Conservation (phyloP, 345 rosid species). For the Pugionium cornutum region DNA sequence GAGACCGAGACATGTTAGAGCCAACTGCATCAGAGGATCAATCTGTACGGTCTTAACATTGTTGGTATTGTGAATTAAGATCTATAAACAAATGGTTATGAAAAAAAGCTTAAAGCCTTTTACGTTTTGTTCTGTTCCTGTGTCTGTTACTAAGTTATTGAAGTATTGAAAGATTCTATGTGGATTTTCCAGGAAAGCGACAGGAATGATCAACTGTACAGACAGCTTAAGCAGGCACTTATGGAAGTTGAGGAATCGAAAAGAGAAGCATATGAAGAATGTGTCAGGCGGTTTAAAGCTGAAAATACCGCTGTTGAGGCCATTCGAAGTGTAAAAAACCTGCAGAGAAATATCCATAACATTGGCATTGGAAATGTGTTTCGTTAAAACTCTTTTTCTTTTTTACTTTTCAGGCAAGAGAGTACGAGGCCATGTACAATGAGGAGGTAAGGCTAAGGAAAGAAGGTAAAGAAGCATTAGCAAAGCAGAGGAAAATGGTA, state of each 20-base stretch:
- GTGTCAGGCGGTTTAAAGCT: slow-evolving; percentile 48
- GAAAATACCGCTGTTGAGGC: slow-evolving; percentile 47
- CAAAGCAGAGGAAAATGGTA: slow-evolving; percentile 36
- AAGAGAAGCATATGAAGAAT: slow-evolving; percentile 52
- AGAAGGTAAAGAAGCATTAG: slow-evolving; percentile 39
- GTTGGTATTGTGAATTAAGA: slow-evolving; percentile 18
- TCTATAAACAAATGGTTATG: background rate
- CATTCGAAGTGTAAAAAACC: slow-evolving; percentile 44
- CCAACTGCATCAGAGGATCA: slow-evolving; percentile 38
- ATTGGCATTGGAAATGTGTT: background rate
- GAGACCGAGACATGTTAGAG: slow-evolving; percentile 42
- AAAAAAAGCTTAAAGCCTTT: no score
- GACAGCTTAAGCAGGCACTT: slow-evolving; percentile 47
- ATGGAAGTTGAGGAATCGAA: slow-evolving; percentile 47
- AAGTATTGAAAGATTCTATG: background rate
- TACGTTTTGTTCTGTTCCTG: background rate
- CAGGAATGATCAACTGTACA: slow-evolving; percentile 33
- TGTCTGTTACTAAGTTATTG: slow-evolving; percentile 6
- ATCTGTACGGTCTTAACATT: slow-evolving; percentile 36
- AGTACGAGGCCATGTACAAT: slow-evolving; percentile 42
- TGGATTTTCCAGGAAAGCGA: slow-evolving; percentile 44
- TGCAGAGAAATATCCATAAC: slow-evolving; percentile 3
- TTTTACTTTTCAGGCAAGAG: slow-evolving; percentile 42
- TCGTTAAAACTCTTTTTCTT: slow-evolving; percentile 3
- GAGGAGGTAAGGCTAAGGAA: slow-evolving; percentile 43